Base-by-base conservation (phyloP, 352 stramenopile genomes). In the Globisporangium cystogenes region DNA sequence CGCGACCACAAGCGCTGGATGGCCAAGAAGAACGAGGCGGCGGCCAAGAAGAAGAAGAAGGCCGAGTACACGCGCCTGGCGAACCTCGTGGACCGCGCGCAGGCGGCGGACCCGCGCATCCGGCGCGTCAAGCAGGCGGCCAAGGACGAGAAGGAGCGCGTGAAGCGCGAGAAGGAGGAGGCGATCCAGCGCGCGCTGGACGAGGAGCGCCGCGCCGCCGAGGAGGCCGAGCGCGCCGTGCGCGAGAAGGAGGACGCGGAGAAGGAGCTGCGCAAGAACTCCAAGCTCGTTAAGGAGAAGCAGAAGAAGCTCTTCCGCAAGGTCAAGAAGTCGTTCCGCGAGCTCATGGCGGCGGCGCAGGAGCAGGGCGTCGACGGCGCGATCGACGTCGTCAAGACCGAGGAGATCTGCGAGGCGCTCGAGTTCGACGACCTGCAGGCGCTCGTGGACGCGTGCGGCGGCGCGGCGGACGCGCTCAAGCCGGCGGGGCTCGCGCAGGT, bases 11-110 rank as follows among this genome's bases (percentile, higher is more conserved):
- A 93, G 75, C 79, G 82, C 24, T 90, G 76, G 77, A 88, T 93
- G 80, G 81, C 81, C 48, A 93, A 93, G 74, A 93, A 93, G 74
- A 93, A 93, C 67, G 82, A 93, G 57, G 67, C 60, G 6, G 79
- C 74, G 0, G 80, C 78, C 49, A 93, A 93, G 78, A 93, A 93
- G 76, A 87, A 86, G 72, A 93, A 93, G 80, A 93, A 93, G 64
- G 78, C 86, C 64, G 82, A 93, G 67, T 93, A 93, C 69, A 72
- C 70, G 16, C 82, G 82, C 67, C 74, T 93, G 0, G 80, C 80
- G 46, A 86, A 73, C 57, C 70, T 93, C 15, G 80, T 93, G 41
- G 82, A 93, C 69, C 80, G 82, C 53, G 82, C 82, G 18, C 66
- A 87, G 46, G 77, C 82, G 24, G 72, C 65, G 26, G 82, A 93